Conservation (phyloP, 345 rosid species). For the Clarkia xantiana region DNA sequence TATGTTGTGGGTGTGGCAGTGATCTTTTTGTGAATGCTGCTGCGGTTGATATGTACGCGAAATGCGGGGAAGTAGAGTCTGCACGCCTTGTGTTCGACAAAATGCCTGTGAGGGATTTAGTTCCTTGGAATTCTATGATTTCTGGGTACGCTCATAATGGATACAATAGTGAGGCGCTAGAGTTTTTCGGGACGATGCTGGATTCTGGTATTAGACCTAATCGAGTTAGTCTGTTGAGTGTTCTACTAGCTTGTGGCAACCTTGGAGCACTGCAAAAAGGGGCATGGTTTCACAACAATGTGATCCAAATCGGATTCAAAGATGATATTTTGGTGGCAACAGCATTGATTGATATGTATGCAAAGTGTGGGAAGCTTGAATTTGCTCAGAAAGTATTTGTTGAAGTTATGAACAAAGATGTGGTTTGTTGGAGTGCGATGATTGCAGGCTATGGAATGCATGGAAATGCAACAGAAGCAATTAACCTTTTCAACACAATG, state of each 20-base stretch:
- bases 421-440: constrained; percentile 44
- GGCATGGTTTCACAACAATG: constrained; percentile 32
- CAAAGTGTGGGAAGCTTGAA: constrained; percentile 40
- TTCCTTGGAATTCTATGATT: constrained; percentile 42
- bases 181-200: constrained; percentile 4
- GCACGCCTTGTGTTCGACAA: constrained; percentile 31
- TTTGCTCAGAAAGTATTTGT: constrained; percentile 24
- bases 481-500: constrained; percentile 28
- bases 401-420: constrained; percentile 27
- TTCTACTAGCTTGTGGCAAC: constrained; percentile 36
- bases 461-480: constrained; percentile 30
- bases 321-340: constrained; percentile 26
- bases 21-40: constrained; percentile 37
- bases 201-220: constrained; percentile 1
- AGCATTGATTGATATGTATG: constrained; percentile 40
- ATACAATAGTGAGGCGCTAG: constrained; percentile 4
- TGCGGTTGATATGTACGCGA: constrained; percentile 49
- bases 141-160: constrained; percentile 20
- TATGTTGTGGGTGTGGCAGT: constrained; percentile 15
- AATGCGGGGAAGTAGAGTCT: constrained; percentile 31
- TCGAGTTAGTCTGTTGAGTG: constrained; percentile 9
- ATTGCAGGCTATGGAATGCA: constrained; percentile 43
- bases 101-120: constrained; percentile 40
- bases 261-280: constrained; percentile 41
- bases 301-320: constrained; percentile 29